phyloP scores from a whole-genome alignment of 768 basidiomycete genomes.

The Naganishia randhawae region DNA sequence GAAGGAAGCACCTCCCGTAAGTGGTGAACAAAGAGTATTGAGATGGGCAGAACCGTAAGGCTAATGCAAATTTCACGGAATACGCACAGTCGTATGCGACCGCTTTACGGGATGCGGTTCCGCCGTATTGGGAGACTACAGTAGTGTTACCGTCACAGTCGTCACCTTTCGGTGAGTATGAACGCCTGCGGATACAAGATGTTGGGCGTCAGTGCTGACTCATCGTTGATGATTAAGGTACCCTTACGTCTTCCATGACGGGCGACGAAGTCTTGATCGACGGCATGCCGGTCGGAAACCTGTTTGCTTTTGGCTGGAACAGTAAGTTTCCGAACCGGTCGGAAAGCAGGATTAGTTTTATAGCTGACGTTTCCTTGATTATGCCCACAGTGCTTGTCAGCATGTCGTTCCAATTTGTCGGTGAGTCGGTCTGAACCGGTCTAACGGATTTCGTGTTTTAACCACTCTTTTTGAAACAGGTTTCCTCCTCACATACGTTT shows the following conservation, averaged over 20 bases:
- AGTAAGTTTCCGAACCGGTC: constrained; percentile 29
- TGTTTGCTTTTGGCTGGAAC: constrained; percentile 50
- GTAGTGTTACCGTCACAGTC: constrained; percentile 66
- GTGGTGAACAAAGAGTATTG: neutral
- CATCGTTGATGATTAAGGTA: constrained; percentile 48
- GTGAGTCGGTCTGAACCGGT: constrained; percentile 9
- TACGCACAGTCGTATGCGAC: constrained; percentile 65
- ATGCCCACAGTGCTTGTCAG: constrained; percentile 64
- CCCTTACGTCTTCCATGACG: constrained; percentile 56
- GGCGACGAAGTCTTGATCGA: constrained; percentile 77
- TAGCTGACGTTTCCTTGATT: constrained; percentile 15
- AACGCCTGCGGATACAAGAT: neutral
- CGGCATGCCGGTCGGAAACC: constrained; percentile 77
- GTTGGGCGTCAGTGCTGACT: neutral
- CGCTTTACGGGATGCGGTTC: constrained; percentile 83
- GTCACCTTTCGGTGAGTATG: constrained; percentile 44
- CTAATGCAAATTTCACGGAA: constrained; percentile 42
- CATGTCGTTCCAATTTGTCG: constrained; percentile 95
- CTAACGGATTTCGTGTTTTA: neutral
- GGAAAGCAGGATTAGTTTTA: neutral
- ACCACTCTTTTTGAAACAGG: constrained; percentile 29
- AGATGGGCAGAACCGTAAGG: neutral
- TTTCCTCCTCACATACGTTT: constrained; percentile 76
- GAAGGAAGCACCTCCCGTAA: constrained; percentile 70
- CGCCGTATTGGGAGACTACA: constrained; percentile 95